Evolutionary conservation across 2,329 filamentous ascomycete genomes (phyloP), one percentile per base, ranked within the genome.

Genomic region (Ophiostoma himal-ulmi): DNA sequence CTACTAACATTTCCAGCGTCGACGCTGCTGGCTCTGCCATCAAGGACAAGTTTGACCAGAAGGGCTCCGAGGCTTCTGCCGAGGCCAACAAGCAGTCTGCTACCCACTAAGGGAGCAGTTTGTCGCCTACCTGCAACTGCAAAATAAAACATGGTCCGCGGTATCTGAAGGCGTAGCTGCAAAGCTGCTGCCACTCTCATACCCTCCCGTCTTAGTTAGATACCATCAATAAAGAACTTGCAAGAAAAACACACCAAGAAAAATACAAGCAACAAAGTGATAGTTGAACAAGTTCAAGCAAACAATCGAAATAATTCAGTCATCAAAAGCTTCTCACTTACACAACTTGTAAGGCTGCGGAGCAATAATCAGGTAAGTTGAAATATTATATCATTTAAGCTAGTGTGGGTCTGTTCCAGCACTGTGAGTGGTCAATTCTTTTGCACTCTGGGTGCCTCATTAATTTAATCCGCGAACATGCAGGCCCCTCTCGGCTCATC

Each of bases 31-130:
- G 76, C 48, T 75, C 77, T 54, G 78, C 78, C 74, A 39, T 79
- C 72, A 76, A 76, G 72, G 78, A 80, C 77, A 80, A 80, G 78
- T 52, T 73, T 68, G 68, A 74, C 41, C 74, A 79, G 77, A 68
- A 73, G 69, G 74, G 75, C 74, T 71, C 78, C 74, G 77, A 79
- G 22, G 74, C 77, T 68, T 76, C 75, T 26, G 78, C 78, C 65
- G 78, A 80, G 77, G 75, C 74, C 75, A 78, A 80, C 78, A 80
- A 80, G 78, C 77, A 80, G 78, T 71, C 73, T 48, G 76, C 76
- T 41, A 80, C 75, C 67, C 78, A 80, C 78, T 80, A 79, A 79
- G 73, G 34, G 14, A 37, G 54, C 22, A 60, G 54, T 22, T 20
- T 22, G 3, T 54, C 22, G 22, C 57, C 26, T 57, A 57, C 7